phyloP scores from a whole-genome alignment of 2,329 filamentous ascomycete genomes.

The Iodosphaeria phyllophila region DNA sequence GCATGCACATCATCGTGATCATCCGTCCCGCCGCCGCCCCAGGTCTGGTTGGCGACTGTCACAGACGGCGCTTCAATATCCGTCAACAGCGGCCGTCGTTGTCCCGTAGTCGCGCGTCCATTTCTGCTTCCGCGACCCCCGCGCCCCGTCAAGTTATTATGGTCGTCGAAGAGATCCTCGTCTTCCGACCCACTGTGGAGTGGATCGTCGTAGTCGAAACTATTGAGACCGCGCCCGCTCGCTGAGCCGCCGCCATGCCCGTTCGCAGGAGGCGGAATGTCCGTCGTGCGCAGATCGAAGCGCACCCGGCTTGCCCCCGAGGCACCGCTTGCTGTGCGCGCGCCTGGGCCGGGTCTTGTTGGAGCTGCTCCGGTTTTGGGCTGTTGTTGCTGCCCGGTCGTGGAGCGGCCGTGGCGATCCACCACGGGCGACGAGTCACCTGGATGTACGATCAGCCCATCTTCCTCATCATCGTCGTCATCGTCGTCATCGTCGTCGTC shows the following conservation, averaged over 20 bases:
- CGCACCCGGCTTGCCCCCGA: constrained; percentile 47
- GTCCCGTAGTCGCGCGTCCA: too few relatives aligned
- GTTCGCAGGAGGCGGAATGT: constrained; percentile 12
- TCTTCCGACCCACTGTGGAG: too few relatives aligned
- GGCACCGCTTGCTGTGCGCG: constrained; percentile 17
- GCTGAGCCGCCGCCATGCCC: constrained; percentile 3
- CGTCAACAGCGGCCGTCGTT: constrained; percentile 48
- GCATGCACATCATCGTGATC: constrained; percentile 24
- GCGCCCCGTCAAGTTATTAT: constrained; percentile 15
- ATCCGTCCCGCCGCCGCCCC: constrained; percentile 14
- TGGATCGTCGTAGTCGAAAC: constrained; percentile 4
- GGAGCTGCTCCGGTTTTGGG: too few relatives aligned
- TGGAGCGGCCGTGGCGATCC: too few relatives aligned
- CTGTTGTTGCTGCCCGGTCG: too few relatives aligned
- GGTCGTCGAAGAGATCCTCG: constrained; percentile 6
- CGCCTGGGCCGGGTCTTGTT: neutral
- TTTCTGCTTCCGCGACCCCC: too few relatives aligned
- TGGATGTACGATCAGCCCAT: neutral
- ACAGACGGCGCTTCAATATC: constrained; percentile 54
- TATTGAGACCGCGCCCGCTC: constrained; percentile 1
- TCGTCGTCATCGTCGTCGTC: constrained; percentile 1
- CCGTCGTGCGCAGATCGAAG: constrained; percentile 28
- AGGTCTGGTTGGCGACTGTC: constrained; percentile 41
- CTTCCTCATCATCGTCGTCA: constrained; percentile 2
- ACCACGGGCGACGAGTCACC: neutral